phyloP scores from a whole-genome alignment of 768 basidiomycete genomes.

The Mycena venus region DNA sequence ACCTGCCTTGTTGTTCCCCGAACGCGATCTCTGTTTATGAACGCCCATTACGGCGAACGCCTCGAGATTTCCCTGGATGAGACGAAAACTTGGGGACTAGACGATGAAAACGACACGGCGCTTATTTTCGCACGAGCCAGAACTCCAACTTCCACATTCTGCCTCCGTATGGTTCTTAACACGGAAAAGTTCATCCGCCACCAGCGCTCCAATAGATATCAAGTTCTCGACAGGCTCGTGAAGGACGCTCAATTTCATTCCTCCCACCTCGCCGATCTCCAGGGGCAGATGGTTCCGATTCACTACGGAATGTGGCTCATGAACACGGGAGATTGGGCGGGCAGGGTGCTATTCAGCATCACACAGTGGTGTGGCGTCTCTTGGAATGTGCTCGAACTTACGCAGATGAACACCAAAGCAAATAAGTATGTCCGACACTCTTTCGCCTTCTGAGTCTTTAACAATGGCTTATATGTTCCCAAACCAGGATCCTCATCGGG shows the following conservation, averaged over 20 bases:
- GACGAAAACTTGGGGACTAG: background rate
- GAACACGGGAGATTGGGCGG: conserved; percentile 17
- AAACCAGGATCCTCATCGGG: conserved; percentile 5
- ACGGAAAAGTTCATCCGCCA: background rate
- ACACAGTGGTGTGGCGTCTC: conserved; percentile 17
- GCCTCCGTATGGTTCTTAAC: conserved; percentile 8
- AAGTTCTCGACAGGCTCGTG: background rate
- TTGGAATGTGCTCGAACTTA: background rate
- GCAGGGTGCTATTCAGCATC: conserved; percentile 13
- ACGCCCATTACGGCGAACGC: too few relatives aligned
- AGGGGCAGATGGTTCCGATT: background rate
- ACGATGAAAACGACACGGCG: background rate
- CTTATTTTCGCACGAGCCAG: background rate
- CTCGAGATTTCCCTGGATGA: background rate
- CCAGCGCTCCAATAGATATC: background rate
- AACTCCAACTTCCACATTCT: background rate
- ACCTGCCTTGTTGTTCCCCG: background rate
- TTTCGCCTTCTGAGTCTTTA: too few relatives aligned
- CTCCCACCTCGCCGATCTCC: background rate
- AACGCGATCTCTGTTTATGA: background rate
- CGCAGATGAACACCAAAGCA: background rate
- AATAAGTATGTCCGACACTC: background rate
- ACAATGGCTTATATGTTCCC: background rate
- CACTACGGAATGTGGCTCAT: conserved; percentile 22
- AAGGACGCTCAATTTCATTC: conserved; percentile 20